Evolutionary conservation across 1,139 yeast genomes (phyloP).

Genomic region (Meyerozyma carpophila): DNA sequence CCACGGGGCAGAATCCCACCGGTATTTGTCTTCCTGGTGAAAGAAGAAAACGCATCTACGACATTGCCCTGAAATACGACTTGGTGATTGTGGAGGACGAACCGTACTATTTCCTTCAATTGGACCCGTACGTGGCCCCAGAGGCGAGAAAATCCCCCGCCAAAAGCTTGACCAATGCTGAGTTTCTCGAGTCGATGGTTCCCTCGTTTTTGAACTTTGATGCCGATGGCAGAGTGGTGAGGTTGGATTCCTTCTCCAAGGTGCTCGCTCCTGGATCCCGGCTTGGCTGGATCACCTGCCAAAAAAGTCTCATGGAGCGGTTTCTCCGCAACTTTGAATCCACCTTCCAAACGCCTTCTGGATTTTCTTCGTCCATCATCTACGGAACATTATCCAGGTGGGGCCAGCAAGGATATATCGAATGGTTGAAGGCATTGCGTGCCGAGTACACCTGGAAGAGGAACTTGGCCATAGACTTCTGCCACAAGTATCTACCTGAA

Average conservation of each 20-base stretch:
- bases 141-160: neutral
- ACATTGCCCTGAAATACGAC: constrained; percentile 1
- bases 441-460: constrained; percentile 1
- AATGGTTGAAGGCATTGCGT: constrained; percentile 1
- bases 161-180: neutral
- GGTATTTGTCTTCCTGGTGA: neutral
- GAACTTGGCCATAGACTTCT: neutral
- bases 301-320: neutral
- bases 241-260: constrained; percentile 1
- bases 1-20: constrained; percentile 1
- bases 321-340: neutral
- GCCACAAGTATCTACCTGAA: neutral
- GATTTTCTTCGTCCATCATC: neutral
- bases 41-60: neutral
- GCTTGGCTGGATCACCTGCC: neutral
- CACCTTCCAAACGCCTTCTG: neutral
- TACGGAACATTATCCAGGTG: neutral
- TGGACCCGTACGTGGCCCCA: neutral
- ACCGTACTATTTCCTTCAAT: neutral
- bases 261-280: neutral
- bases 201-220: neutral
- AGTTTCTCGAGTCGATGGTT: neutral
- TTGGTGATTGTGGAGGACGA: constrained; percentile 1
- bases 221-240: neutral
- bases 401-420: constrained; percentile 1